phyloP scores from a whole-genome alignment of 345 rosid species.

The Stellera chamaejasme region DNA sequence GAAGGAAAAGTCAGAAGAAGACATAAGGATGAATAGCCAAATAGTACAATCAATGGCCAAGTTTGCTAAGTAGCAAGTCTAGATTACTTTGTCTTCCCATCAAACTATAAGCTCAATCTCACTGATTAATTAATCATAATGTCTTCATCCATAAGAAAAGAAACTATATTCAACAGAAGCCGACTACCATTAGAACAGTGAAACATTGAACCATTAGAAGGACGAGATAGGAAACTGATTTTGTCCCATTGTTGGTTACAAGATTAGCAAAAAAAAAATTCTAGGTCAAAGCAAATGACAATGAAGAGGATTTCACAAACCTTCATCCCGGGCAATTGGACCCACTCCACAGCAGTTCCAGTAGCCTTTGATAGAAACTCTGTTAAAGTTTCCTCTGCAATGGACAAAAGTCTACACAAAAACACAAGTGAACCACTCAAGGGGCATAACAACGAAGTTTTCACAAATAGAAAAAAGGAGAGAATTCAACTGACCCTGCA shows the following conservation, averaged over 20 bases:
- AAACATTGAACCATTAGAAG: slow-evolving; percentile 3
- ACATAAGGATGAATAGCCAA: too few relatives aligned
- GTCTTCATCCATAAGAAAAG: too few relatives aligned
- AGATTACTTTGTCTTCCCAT: too few relatives aligned
- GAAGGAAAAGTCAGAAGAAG: too few relatives aligned
- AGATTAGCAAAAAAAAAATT: slow-evolving; percentile 23
- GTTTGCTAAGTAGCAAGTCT: too few relatives aligned
- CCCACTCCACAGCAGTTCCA: slow-evolving; percentile 99
- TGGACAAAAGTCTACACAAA: slow-evolving; percentile 69
- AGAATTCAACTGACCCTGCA: slow-evolving; percentile 59
- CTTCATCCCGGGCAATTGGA: slow-evolving; percentile 99
- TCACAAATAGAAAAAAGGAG: slow-evolving; percentile 5
- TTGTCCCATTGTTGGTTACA: slow-evolving; percentile 18
- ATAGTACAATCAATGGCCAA: too few relatives aligned
- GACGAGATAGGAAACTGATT: slow-evolving; percentile 7
- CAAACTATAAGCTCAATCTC: too few relatives aligned
- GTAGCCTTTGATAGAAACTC: slow-evolving; percentile 99
- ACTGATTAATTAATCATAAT: too few relatives aligned
- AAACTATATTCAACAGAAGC: too few relatives aligned
- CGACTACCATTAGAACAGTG: background rate
- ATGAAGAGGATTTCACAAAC: slow-evolving; percentile 16
- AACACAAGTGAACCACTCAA: slow-evolving; percentile 9
- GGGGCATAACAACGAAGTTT: slow-evolving; percentile 17
- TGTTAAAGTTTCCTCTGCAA: slow-evolving; percentile 98
- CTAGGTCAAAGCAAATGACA: slow-evolving; percentile 8